A percentile compares a stretch with the other conserved stretches of the same genome.
These are phyloP conservation scores for Globisporangium recalcitrans DNA, from an alignment of 352 stramenopile species.

Conservation along the genomic window DNA sequence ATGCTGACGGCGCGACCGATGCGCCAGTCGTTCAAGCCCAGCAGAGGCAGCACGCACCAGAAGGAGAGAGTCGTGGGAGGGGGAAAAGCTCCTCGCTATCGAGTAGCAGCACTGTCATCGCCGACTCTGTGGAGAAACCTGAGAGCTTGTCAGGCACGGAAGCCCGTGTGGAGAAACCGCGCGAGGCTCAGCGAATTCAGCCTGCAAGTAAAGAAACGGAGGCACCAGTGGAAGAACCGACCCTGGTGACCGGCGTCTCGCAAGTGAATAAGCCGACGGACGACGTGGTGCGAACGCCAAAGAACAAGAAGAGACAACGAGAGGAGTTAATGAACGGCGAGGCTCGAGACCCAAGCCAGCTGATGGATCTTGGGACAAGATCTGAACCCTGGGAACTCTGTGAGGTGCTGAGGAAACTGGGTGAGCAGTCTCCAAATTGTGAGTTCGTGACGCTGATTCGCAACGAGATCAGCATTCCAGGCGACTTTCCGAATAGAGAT, in stretches of 20 bases:
- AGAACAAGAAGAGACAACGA: background rate
- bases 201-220: background rate
- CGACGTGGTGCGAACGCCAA: background rate
- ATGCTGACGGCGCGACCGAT: background rate
- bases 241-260: background rate
- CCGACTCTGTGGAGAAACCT: background rate
- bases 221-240: background rate
- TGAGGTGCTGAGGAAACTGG: background rate
- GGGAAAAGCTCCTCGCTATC: background rate
- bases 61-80: background rate
- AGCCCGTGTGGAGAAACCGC: background rate
- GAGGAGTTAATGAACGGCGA: background rate
- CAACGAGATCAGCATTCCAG: background rate
- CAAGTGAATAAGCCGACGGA: background rate
- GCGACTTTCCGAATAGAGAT: background rate
- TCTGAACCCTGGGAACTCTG: background rate
- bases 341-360: background rate
- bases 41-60: background rate
- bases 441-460: background rate
- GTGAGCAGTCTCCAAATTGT: background rate
- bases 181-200: background rate
- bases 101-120: background rate
- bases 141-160: background rate
- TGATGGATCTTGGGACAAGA: background rate
- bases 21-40: background rate